A percentile compares a stretch with the other conserved stretches of the same genome.
phyloP scores from a whole-genome alignment of 805 yeast genomes.

The Candida insectorum region DNA sequence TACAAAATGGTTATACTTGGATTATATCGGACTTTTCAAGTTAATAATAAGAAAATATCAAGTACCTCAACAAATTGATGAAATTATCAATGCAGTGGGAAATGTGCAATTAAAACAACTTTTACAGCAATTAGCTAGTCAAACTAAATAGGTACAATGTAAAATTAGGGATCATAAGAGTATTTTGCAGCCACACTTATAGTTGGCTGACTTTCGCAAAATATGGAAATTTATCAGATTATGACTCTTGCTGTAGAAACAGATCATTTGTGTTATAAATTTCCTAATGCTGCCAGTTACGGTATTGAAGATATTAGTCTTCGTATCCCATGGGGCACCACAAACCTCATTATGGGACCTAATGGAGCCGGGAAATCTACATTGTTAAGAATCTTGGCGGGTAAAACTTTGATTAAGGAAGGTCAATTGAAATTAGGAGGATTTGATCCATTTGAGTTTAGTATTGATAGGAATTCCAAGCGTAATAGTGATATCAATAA shows the following conservation, averaged over 20 bases:
- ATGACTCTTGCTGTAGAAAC: constrained; percentile 55
- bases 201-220: not conserved
- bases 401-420: constrained; percentile 77
- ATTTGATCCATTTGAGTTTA: constrained; percentile 71
- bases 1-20: constrained; percentile 40
- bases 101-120: not conserved
- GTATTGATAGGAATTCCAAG: constrained; percentile 47
- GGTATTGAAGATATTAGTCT: constrained; percentile 68
- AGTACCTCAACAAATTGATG: not conserved
- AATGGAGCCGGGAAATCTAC: constrained; percentile 98
- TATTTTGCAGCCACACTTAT: not conserved
- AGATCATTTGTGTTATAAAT: constrained; percentile 62
- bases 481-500: constrained; percentile 43
- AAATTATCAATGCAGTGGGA: not conserved
- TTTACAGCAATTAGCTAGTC: not conserved
- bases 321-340: constrained; percentile 62
- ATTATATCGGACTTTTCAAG: constrained; percentile 40
- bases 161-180: too few relatives aligned
- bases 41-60: constrained; percentile 2
- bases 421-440: constrained; percentile 78
- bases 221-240: not conserved
- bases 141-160: too few relatives aligned
- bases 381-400: constrained; percentile 77
- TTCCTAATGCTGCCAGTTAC: constrained; percentile 52
- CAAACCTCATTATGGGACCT: constrained; percentile 84